These are phyloP conservation scores for Euryodendron excelsum DNA, from an alignment of 148 eudicot species.

Conservation along the genomic window DNA sequence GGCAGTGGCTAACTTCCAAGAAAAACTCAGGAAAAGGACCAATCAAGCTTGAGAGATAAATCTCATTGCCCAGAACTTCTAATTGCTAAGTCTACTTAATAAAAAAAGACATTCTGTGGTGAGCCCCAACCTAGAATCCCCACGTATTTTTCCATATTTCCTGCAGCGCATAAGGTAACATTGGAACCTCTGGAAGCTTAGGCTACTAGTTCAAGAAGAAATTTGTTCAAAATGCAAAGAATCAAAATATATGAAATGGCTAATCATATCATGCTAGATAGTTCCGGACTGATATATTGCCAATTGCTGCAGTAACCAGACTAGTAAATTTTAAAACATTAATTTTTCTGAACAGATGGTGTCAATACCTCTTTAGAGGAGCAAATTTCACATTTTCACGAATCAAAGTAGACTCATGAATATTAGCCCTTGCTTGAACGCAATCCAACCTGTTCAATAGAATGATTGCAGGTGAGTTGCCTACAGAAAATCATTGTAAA, in stretches of 20 bases:
- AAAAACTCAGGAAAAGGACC: background rate
- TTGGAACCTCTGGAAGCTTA: background rate
- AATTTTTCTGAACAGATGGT: background rate
- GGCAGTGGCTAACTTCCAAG: background rate
- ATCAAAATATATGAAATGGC: background rate
- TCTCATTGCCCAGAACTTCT: background rate
- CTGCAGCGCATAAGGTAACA: background rate
- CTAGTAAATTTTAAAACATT: background rate
- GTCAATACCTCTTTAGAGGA: constrained; percentile 55
- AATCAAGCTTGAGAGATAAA: background rate
- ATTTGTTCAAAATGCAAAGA: background rate
- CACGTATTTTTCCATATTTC: background rate
- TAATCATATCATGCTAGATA: background rate
- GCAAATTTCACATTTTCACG: constrained; percentile 40
- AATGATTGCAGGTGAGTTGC: constrained; percentile 6
- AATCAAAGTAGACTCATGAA: constrained; percentile 26
- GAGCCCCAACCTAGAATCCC: background rate
- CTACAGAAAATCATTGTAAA: background rate
- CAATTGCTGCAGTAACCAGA: background rate
- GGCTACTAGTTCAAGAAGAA: background rate
- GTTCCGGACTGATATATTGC: background rate
- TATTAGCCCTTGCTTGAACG: constrained; percentile 30
- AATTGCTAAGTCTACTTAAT: background rate
- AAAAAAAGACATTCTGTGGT: background rate
- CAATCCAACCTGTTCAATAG: constrained; percentile 33